Evolutionary conservation across 116 monocot genomes (phyloP), one percentile per base, ranked within the genome.

Genomic region (Dioscorea cayenensis): DNA sequence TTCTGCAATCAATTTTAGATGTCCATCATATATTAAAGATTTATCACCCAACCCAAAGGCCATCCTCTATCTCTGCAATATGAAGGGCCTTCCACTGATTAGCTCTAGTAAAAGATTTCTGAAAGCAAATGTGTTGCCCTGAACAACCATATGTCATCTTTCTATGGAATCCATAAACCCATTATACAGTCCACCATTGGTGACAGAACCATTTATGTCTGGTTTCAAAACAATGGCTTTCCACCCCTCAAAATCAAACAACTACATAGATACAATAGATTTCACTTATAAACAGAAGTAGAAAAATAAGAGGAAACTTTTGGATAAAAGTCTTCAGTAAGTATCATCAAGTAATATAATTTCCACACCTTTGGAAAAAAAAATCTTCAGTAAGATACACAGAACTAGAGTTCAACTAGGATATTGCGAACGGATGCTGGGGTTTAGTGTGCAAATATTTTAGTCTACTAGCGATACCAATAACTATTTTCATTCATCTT

Each of bases 211-310:
- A 20, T 77, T 74, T 38, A 73, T 80, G 72, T 87, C 87, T 37
- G 70, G 71, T 77, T 68, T 94, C 50, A 78, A n/a, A 29, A 81
- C 75, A 48, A 92, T 68, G 68, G 79, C 68, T 79, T n/a, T n/a
- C n/a, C n/a, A n/a, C n/a, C n/a, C 85, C 65, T 99, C 94, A 77
- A 91, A 91, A 84, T 99, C 94, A 74, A 89, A 89, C 75, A 99
- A 67, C 99, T 99, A 78, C 78, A 75, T 29, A 80, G 9, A 27
- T 4, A 72, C 29, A 25, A 25, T 25, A 62, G 7, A 49, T 43
- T 5, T 19, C 20, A 20, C 9, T 9, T 1, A 52, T 52, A 0
- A 52, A 52, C 17, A 16, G 3, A 13, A 6, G 6, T 9, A 62
- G 0, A 25, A 25, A 62, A 62, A 62, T 8, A 21, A 21, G 61